These are phyloP conservation scores for Barnettozyma populi DNA, from an alignment of 805 yeast species.

Conservation along the genomic window DNA sequence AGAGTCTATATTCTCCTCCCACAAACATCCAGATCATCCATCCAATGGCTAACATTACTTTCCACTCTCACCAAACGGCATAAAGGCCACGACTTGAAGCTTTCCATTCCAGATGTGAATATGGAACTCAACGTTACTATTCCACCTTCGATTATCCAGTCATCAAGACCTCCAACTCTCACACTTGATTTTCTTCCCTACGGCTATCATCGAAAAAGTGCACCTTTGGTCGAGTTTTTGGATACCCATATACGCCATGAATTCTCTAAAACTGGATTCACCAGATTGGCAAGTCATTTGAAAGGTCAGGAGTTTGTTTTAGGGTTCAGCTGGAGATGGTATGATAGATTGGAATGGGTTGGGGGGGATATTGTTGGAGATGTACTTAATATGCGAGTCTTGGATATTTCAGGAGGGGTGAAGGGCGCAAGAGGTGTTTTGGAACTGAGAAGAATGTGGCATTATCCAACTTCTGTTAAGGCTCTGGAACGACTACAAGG, in stretches of 20 bases:
- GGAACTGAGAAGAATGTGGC: constrained; percentile 51
- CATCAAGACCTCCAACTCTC: background rate
- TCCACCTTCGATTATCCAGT: constrained; percentile 8
- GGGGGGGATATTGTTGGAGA: constrained; percentile 39
- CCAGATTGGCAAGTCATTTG: constrained; percentile 22
- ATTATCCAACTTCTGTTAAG: constrained; percentile 32
- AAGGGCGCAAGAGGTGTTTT: constrained; percentile 43
- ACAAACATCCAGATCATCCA: constrained; percentile 46
- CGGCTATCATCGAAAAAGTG: constrained; percentile 25
- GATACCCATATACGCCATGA: constrained; percentile 32
- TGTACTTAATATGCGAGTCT: constrained; percentile 17
- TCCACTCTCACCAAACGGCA: constrained; percentile 36
- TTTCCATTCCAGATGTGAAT: constrained; percentile 39
- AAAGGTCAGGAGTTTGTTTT: constrained; percentile 26
- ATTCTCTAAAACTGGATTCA: constrained; percentile 26
- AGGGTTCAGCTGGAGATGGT: constrained; percentile 60
- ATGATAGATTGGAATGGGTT: constrained; percentile 74
- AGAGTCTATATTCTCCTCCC: constrained; percentile 51
- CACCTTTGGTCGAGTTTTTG: constrained; percentile 33
- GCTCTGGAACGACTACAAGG: background rate
- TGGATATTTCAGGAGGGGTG: constrained; percentile 26
- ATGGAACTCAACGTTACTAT: constrained; percentile 25
- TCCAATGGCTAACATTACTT: constrained; percentile 62
- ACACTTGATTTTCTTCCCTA: constrained; percentile 4
- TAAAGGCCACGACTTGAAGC: constrained; percentile 37